These are phyloP conservation scores for Fusarium buharicum DNA, from an alignment of 2,329 filamentous ascomycete genomes.

Conservation along the genomic window DNA sequence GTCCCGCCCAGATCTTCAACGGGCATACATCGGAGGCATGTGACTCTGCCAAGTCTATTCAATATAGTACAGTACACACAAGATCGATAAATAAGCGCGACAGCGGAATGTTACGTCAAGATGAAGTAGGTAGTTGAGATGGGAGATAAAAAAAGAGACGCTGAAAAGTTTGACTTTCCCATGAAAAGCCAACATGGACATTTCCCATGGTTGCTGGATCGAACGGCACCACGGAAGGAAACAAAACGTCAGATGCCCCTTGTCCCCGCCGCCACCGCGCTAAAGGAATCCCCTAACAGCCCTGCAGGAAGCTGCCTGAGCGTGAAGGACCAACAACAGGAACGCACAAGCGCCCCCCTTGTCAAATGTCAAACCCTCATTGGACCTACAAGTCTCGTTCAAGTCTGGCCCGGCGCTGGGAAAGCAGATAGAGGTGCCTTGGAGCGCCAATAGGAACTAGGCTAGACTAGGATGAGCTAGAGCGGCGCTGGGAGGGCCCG, in stretches of 20 bases:
- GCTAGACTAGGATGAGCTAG: conserved; percentile 16
- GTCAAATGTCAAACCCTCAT: conserved; percentile 16
- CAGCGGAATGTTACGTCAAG: neutral
- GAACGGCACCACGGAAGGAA: conserved; percentile 3
- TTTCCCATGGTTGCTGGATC: neutral
- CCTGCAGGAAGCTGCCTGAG: conserved; percentile 16
- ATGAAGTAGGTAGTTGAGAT: neutral
- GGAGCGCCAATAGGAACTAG: conserved; percentile 7
- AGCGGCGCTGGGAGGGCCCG: conserved; percentile 23
- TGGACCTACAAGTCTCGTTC: conserved; percentile 25
- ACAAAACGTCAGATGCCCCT: conserved; percentile 29
- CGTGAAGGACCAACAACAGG: conserved; percentile 35
- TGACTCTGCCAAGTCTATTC: conserved; percentile 15
- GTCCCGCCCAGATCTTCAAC: conserved; percentile 3
- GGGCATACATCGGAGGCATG: conserved; percentile 23
- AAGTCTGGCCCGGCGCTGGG: neutral
- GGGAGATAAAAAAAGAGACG: neutral
- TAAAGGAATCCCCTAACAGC: conserved; percentile 33
- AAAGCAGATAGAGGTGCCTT: conserved; percentile 8
- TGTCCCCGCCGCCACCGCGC: conserved; percentile 34
- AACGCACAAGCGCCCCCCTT: conserved; percentile 33
- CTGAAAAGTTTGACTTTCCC: neutral
- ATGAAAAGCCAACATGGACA: neutral
- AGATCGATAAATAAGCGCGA: neutral
- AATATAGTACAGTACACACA: too few species aligned